A percentile compares a stretch with the other conserved stretches of the same genome.
Conservation (phyloP, 192 early-diverging fungal species). For the Linnemannia exigua region DNA sequence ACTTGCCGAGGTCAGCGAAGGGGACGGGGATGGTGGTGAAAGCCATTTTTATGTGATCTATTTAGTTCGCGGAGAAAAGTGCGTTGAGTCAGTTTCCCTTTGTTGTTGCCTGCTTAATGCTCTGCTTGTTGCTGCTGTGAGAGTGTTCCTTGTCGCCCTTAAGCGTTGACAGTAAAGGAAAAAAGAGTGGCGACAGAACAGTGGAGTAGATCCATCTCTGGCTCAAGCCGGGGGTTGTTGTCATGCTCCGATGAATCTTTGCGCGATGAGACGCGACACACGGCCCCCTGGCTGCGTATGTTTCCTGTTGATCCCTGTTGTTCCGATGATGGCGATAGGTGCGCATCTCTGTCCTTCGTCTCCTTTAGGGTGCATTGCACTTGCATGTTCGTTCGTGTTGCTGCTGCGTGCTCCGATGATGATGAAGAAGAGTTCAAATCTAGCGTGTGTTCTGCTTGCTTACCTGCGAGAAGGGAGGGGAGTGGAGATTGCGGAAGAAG, state of each 20-base stretch:
- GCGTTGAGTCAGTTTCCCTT: not conserved
- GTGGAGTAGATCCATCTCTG: not conserved
- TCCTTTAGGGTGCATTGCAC: not conserved
- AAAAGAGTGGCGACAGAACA: not conserved
- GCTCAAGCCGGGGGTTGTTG: not conserved
- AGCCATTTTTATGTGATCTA: slow-evolving; percentile 18
- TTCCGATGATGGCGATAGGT: not conserved
- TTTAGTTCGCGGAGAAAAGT: not conserved
- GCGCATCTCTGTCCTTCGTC: not conserved
- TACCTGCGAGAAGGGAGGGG: not conserved
- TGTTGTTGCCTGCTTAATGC: not conserved
- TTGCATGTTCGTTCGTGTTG: not conserved
- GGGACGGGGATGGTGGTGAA: slow-evolving; percentile 73
- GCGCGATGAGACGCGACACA: slow-evolving; percentile 8
- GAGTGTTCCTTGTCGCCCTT: not conserved
- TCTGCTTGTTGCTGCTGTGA: not conserved
- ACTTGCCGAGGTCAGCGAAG: slow-evolving; percentile 95
- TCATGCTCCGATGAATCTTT: not conserved
- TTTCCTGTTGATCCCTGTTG: not conserved
- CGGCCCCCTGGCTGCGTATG: too few species aligned
- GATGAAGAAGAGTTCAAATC: not conserved
- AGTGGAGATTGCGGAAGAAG: slow-evolving; percentile 15
- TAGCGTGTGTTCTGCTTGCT: not conserved
- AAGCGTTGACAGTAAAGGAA: not conserved
- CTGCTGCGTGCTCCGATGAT: not conserved